Evolutionary conservation across 768 basidiomycete genomes (phyloP), one percentile per base, ranked within the genome.

Genomic region (Macrocybe gigantea): DNA sequence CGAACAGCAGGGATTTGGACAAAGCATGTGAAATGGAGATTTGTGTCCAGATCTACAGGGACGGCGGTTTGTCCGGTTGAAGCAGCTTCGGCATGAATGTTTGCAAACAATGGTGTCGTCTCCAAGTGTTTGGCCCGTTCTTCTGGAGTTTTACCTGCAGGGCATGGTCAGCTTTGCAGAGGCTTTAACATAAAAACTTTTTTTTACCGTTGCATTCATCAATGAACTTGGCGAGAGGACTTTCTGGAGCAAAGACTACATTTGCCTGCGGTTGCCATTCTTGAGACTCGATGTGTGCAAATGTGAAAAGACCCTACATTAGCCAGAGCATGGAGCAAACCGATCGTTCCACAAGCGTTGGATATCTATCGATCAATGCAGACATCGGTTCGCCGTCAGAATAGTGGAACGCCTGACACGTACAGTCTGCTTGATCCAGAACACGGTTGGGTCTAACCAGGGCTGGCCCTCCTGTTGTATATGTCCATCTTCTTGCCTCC

Each of bases 341-440:
- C 91, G 61, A 94, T 93, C 0, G 91, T 92, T 3, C 92, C 92
- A 58, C 91, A 93, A 0, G 91, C 90, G 56, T 93, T 93, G 4
- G 72, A 63, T 48, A 91, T 91, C 87, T 89, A 45, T 30, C n/a
- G 12, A 31, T 43, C 10, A 38, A 11, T 37, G 37, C 37, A 15
- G 13, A 32, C 3, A 31, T 15, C 22, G 35, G 13, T 48, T 33
- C 29, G 33, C 5, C 32, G n/a, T 33, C 48, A 43, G 45, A 50
- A 29, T 7, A 45, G 22, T 22, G 4, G 22, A 22, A 22, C 22
- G 22, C 22, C 14, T 14, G 33, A n/a, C 30, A 53, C 75, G 32
- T 48, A 90, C 92, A 44, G 88, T 95, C 63, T 96, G 93, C 63
- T 91, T 92, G 69, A 95, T 90, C 77, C 82, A 96, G 55, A 93